Conservation (phyloP, 2,329 filamentous ascomycete species). For the Thielaviopsis populi region DNA sequence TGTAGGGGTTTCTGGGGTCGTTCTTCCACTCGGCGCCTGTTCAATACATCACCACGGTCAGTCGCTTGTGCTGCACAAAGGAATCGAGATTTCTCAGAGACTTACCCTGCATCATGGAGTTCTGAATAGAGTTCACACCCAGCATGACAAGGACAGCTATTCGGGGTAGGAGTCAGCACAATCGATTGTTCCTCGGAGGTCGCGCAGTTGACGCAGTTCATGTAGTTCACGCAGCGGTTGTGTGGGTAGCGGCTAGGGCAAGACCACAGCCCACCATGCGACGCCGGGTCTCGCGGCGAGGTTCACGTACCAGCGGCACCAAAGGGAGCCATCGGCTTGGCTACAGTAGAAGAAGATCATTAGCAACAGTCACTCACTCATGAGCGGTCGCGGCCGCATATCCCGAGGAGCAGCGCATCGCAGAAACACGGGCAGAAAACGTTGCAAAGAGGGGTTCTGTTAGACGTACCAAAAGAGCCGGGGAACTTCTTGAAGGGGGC, state of each 20-base stretch:
- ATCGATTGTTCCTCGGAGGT: constrained; percentile 3
- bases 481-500: constrained; percentile 63
- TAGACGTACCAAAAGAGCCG: constrained; percentile 56
- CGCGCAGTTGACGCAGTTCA: neutral
- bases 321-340: constrained; percentile 84
- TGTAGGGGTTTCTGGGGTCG: constrained; percentile 74
- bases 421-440: neutral
- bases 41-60: neutral
- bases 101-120: constrained; percentile 62
- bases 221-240: neutral
- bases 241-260: neutral
- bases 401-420: constrained; percentile 1
- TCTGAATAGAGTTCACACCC: constrained; percentile 75
- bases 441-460: neutral
- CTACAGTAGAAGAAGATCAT: constrained; percentile 33
- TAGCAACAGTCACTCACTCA: constrained; percentile 19
- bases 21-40: constrained; percentile 91
- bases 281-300: neutral
- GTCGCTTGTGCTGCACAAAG: neutral
- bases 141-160: constrained; percentile 74
- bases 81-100: neutral
- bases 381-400: neutral
- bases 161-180: constrained; percentile 14
- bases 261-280: neutral
- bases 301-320: constrained; percentile 65